Evolutionary conservation across 1,139 yeast genomes (phyloP), one percentile per base, ranked within the genome.

Genomic region (Hemisphaericaspora subhashii): DNA sequence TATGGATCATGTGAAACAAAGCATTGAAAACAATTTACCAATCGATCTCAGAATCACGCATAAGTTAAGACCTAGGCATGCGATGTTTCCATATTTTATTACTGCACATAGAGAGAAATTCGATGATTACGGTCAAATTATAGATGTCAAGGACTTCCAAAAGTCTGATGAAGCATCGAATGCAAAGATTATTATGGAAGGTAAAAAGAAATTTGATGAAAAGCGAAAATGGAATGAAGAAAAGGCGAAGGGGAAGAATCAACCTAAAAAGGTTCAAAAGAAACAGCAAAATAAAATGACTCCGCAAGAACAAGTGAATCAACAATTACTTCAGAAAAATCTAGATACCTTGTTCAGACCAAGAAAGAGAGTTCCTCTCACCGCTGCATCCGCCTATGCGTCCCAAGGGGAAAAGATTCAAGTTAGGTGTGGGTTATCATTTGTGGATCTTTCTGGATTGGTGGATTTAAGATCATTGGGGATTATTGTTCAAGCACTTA

Each of bases 41-140:
- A 54, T 79, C 40, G 98, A 90, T 59, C 75, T 79, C 35, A 81
- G 77, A 50, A 77, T 86, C 13, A 72, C 84, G n/a, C 62, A 61
- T 33, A 71, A 67, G 36, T 65, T 81, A 21, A 74, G 75, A 42
- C 79, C 83, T 4, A 74, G 85, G 47, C 82, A 84, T 41, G 80
- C 83, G 33, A 83, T 85, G 86, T 90, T 89, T 53, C 98, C 96
- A 8, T 67, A 53, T 42, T 81, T 72, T 50, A 66, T 75, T 9
- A 69, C 72, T 20, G 43, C 51, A 12, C 66, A 63, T 40, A 35
- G 37, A 14, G 70, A 74, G 20, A 78, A 83, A 47, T 68, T 73
- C 35, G 98, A 92, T 56, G 98, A 90, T 52, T 92, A 90, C 57
- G 98, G 98, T 18, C 83, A 80, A 43, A 64, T 82, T 1, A 79